Evolutionary conservation across 805 yeast species (phyloP).

Genomic region (Saturnispora sekii): DNA sequence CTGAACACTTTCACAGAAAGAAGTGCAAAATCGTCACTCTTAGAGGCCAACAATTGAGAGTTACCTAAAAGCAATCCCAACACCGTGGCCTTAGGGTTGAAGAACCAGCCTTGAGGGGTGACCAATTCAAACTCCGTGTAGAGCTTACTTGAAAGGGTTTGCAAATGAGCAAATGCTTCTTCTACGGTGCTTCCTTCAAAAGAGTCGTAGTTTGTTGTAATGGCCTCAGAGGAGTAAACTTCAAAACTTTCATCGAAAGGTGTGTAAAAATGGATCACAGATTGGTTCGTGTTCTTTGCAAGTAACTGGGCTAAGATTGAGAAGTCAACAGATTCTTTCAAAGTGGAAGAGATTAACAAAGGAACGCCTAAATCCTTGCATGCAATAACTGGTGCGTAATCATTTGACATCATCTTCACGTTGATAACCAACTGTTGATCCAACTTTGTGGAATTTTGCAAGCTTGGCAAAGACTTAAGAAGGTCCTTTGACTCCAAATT

Average conservation of each 20-base stretch:
- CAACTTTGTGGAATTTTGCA: conserved; percentile 29
- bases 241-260: conserved; percentile 6
- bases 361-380: conserved; percentile 60
- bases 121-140: conserved; percentile 33
- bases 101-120: conserved; percentile 19
- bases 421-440: conserved; percentile 43
- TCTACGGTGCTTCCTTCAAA: conserved; percentile 24
- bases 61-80: conserved; percentile 60
- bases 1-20: conserved; percentile 56
- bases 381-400: conserved; percentile 61
- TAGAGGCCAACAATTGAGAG: conserved; percentile 20
- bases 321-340: conserved; percentile 41
- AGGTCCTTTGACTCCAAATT: conserved; percentile 36
- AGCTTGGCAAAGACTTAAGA: conserved; percentile 50
- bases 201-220: conserved; percentile 13
- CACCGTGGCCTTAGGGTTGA: conserved; percentile 17
- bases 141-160: conserved; percentile 20
- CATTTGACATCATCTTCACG: conserved; percentile 47
- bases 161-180: conserved; percentile 25
- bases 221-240: conserved; percentile 8
- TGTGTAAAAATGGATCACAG: conserved; percentile 67
- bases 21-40: conserved; percentile 28
- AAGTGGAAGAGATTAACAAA: conserved; percentile 55
- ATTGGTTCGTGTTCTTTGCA: conserved; percentile 36
- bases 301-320: conserved; percentile 51